Base-by-base conservation (phyloP, 1,139 yeast species). In the Geotrichum candidum region DNA sequence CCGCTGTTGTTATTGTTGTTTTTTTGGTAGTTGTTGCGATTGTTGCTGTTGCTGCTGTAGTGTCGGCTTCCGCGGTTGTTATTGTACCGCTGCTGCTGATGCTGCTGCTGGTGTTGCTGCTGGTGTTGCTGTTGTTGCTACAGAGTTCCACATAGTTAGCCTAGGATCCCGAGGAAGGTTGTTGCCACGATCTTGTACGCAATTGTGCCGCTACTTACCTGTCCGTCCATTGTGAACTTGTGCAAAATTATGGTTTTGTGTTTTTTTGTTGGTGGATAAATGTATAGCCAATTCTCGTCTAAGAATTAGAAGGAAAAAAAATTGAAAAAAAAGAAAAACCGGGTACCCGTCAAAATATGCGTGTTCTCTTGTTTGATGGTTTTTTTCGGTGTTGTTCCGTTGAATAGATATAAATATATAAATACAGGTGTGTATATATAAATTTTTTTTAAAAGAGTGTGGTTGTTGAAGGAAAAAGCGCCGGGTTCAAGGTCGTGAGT, bases 1-100 rank as follows among this genome's bases (percentile, higher is more conserved):
- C 59, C 56, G 13, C 64, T 56, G 29, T 59, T 51, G 56, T 58
- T 25, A 58, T 54, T 54, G 33, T 58, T 13, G 29, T 54, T 56
- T 18, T 51, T 25, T 13, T 38, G 41, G 13, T 33, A 27, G 31
- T 33, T 53, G 50, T 52, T 52, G 13, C 56, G 45, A 31, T 50
- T 33, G 23, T 48, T n/a, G 56, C 48, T 52, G 41, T 61, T 54
- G 56, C 33, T 27, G 51, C 54, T 54, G 54, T 56, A 33, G 56
- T 54, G 23, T n/a, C 38, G 18, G 29, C 50, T 18, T 2, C 53
- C 53, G 18, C 53, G 29, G 53, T 27, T 48, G 51, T 6, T 55
- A 15, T 51, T 50, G 59, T 35, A 22, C 31, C 27, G 45, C 56
- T 54, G 54, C 58, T 56, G 53, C 18, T 55, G 54, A n/a, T 54